These are phyloP conservation scores for Aspergillus novoparasiticus DNA, from an alignment of 2,329 filamentous ascomycete species.

Conservation along the genomic window DNA sequence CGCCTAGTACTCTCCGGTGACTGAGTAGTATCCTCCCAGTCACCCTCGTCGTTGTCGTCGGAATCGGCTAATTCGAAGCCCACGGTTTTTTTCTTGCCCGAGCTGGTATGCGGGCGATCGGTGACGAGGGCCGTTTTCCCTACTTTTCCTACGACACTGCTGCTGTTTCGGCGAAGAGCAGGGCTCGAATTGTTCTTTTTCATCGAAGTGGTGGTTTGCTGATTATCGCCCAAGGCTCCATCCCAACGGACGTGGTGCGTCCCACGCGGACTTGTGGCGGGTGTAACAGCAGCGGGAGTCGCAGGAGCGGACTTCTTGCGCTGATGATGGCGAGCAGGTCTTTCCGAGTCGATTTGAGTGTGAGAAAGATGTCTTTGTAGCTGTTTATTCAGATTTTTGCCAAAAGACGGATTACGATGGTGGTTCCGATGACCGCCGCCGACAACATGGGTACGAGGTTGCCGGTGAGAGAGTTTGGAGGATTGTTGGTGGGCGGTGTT, in stretches of 20 bases:
- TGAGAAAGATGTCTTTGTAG: slow-evolving; percentile 38
- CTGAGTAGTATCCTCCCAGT: slow-evolving; percentile 52
- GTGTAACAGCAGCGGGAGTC: slow-evolving; percentile 45
- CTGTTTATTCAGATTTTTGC: slow-evolving; percentile 47
- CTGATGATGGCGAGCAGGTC: slow-evolving; percentile 42
- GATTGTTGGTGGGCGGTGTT: slow-evolving; percentile 30
- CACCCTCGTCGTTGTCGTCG: slow-evolving; percentile 47
- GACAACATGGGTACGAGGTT: slow-evolving; percentile 47
- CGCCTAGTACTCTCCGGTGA: slow-evolving; percentile 51
- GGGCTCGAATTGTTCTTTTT: slow-evolving; percentile 51
- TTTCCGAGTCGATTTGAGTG: slow-evolving; percentile 34
- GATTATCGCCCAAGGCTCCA: slow-evolving; percentile 38
- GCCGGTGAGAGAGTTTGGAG: slow-evolving; percentile 35
- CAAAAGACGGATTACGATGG: slow-evolving; percentile 45
- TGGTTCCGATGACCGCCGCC: slow-evolving; percentile 43
- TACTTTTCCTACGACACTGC: slow-evolving; percentile 42
- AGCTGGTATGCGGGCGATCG: slow-evolving; percentile 35
- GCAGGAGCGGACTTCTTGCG: slow-evolving; percentile 50
- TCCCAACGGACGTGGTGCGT: slow-evolving; percentile 45
- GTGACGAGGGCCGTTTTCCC: slow-evolving; percentile 44
- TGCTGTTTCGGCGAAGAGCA: slow-evolving; percentile 42
- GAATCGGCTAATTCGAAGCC: slow-evolving; percentile 50
- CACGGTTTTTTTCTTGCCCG: slow-evolving; percentile 49
- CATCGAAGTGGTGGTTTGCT: slow-evolving; percentile 40
- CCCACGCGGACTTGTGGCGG: slow-evolving; percentile 44